Percentiles rank a stretch among this genome's conserved stretches.
phyloP scores from a whole-genome alignment of 345 rosid genomes.

The Trapa incisa region DNA sequence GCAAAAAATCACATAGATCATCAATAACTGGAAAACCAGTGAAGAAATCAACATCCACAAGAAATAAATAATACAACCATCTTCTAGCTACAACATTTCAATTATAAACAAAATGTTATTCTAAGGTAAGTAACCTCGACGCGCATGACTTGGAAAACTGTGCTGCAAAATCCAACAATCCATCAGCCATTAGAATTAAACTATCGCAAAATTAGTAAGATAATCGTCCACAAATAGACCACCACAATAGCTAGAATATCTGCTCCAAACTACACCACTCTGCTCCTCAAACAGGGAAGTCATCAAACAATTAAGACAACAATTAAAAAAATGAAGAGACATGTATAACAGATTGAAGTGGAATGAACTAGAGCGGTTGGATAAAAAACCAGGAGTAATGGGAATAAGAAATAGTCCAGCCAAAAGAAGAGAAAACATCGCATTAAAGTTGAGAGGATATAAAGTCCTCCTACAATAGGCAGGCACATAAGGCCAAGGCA shows the following conservation, averaged over 20 bases:
- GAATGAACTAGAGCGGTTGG: not conserved
- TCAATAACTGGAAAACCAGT: slow-evolving; percentile 13
- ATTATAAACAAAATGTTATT: slow-evolving; percentile 1
- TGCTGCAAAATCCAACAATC: slow-evolving; percentile 5
- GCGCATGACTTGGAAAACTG: slow-evolving; percentile 17
- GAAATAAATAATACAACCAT: not conserved
- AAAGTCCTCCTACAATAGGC: slow-evolving; percentile 43
- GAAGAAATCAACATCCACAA: not conserved
- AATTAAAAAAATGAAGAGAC: no score
- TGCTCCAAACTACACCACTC: no score
- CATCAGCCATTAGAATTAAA: not conserved
- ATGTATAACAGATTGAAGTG: not conserved
- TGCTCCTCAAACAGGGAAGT: no score
- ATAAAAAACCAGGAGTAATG: not conserved
- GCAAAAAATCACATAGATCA: slow-evolving; percentile 48
- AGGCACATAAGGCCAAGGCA: slow-evolving; percentile 27
- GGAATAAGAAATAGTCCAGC: slow-evolving; percentile 14
- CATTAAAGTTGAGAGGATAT: slow-evolving; percentile 35
- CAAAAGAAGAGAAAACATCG: slow-evolving; percentile 21
- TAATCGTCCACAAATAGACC: no score
- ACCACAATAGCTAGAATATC: no score
- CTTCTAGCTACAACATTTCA: not conserved
- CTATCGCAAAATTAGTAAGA: not conserved
- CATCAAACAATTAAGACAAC: no score
- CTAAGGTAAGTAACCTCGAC: not conserved